These are phyloP conservation scores for Salvia hispanica DNA, from an alignment of 257 asterid species.

Conservation along the genomic window DNA sequence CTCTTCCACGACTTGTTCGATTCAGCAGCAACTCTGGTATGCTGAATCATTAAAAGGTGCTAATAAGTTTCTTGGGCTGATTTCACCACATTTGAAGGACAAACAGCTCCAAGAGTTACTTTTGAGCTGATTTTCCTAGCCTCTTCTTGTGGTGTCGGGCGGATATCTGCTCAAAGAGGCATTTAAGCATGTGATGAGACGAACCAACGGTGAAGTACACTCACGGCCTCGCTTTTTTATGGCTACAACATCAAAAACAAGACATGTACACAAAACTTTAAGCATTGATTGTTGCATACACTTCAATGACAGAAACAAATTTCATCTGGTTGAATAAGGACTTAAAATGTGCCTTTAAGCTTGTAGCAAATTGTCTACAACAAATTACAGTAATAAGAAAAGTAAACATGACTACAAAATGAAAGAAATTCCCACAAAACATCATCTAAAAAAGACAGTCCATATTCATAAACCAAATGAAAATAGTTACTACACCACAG, in stretches of 20 bases:
- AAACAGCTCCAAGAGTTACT: slow-evolving; percentile 27
- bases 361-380: slow-evolving; percentile 3
- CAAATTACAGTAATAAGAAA: slow-evolving; percentile 20
- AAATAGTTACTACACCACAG: slow-evolving; percentile 28
- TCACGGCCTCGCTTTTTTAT: slow-evolving; percentile 59
- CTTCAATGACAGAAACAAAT: too few relatives aligned
- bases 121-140: slow-evolving; percentile 32
- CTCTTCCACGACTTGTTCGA: slow-evolving; percentile 62
- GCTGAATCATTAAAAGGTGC: slow-evolving; percentile 37
- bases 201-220: slow-evolving; percentile 39
- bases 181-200: slow-evolving; percentile 21
- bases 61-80: slow-evolving; percentile 24
- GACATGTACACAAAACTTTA: slow-evolving; percentile 2
- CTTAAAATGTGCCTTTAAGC: background rate
- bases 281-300: slow-evolving; percentile 2
- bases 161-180: slow-evolving; percentile 30
- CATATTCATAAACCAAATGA: background rate
- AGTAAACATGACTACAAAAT: slow-evolving; percentile 6
- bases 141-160: slow-evolving; percentile 28
- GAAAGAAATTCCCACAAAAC: slow-evolving; percentile 5
- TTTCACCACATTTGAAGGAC: slow-evolving; percentile 28
- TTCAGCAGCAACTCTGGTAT: slow-evolving; percentile 32
- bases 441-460: background rate
- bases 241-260: slow-evolving; percentile 43
- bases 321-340: background rate